Evolutionary conservation across 345 rosid species (phyloP), one percentile per base, ranked within the genome.

Genomic region (Citrus glauca): DNA sequence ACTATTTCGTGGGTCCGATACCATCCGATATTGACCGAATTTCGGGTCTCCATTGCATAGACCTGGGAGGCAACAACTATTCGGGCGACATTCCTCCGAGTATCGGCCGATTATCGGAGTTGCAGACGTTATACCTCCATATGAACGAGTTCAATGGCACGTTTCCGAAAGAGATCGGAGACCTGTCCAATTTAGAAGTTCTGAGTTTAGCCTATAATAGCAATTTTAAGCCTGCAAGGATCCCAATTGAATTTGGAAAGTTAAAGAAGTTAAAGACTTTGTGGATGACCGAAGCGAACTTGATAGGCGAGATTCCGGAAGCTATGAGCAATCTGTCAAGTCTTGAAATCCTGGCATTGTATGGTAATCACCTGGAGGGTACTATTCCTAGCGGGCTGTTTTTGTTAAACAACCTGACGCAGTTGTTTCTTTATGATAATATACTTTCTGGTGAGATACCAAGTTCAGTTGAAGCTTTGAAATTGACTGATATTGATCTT

Each of bases 161-260:
- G 5, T 87, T 93, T 77, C 99, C 99, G 0, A 83, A 81, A 85
- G 97, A 92, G 84, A 93, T 95, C 32, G 92, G 93, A 0, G 81
- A 90, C 83, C 82, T 95, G 67, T 57, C 78, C 9, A 89, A 91
- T 78, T 93, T 95, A 38, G 91, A 87, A 73, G 33, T 56, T 0
- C 81, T 93, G 72, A 35, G 32, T 1, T 5, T 93, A 85, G 89
- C 93, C 13, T 69, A 4, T 4, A 95, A 91, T 76, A 75, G 71
- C 0, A 76, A 83, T 73, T 87, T 95, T 67, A 37, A 48, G 35
- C 94, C 95, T 64, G 85, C 88, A 27, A 42, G 62, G 37, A 90
- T 95, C 71, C 99, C 98, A 9, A 63, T 6, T n/a, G 90, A 91
- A 77, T 92, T 93, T 69, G 88, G 87, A 25, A 82, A 80, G 22